Evolutionary conservation across 2,329 filamentous ascomycete species (phyloP), one percentile per base, ranked within the genome.

Genomic region (Pseudogymnoascus sp.): DNA sequence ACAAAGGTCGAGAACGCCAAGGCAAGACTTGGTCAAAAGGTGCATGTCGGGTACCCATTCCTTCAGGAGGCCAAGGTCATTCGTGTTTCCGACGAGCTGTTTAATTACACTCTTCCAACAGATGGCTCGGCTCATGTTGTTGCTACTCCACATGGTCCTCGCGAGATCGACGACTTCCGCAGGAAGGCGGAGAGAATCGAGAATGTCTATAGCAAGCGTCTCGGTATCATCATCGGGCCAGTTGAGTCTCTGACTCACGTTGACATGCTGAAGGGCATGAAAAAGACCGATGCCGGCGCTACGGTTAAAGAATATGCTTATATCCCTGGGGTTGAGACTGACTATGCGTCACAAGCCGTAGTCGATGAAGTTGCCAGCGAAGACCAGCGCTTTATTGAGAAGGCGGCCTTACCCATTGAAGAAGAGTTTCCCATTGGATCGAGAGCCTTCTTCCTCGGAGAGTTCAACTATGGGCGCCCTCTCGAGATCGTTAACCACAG

Each of bases 11-110:
- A 89, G 65, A 76, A 82, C 59, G 92, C 92, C 60, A 90, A 90
- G 71, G 75, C 77, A 57, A 92, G 90, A 70, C 80, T 99, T 45
- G 92, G 92, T 45, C 82, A 92, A 72, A 85, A 86, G 62, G 92
- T 95, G 62, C 90, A 90, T 70, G 89, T 97, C 62, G 92, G 92
- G 35, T 99, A 95, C 69, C 94, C 94, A 1, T 99, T 96, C 75
- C 75, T 99, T 64, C 89, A 95, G 67, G 95, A 99, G 74, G 94
- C 90, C 59, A 92, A 92, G 74, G 85, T 99, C 28, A 80, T 90
- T 58, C 86, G 85, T 60, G 89, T 97, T 1, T 92, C 91, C 0
- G 94, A 99, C 70, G 92, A 97, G 71, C 78, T 97, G 26, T 97
- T 97, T 71, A 88, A 89, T 67, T 99, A 96, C 69, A 79, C 85